Evolutionary conservation across 2,329 filamentous ascomycete genomes (phyloP).

Genomic region (Ascochyta rabiei): DNA sequence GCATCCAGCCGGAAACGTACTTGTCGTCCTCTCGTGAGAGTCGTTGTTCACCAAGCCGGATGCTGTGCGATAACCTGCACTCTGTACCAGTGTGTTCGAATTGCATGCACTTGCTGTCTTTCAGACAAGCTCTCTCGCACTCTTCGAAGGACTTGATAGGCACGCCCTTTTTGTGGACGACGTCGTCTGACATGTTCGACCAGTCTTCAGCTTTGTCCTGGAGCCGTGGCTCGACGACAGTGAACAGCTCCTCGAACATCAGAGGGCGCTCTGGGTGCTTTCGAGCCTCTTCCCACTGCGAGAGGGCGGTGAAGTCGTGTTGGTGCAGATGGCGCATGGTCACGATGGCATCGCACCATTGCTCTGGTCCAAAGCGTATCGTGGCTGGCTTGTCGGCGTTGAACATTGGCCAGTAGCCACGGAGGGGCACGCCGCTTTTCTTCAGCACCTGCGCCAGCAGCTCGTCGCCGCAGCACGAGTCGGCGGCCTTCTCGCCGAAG

Average conservation of each 20-base stretch:
- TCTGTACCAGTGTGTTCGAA: conserved; percentile 39
- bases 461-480: conserved; percentile 48
- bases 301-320: conserved; percentile 36
- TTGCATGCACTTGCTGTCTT: conserved; percentile 40
- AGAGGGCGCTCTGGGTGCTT: conserved; percentile 33
- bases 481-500: conserved; percentile 44
- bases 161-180: conserved; percentile 27
- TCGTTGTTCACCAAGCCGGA: conserved; percentile 39
- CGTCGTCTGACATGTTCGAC: conserved; percentile 43
- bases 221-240: conserved; percentile 35
- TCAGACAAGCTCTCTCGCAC: conserved; percentile 38
- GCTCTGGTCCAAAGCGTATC: conserved; percentile 45
- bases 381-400: conserved; percentile 51
- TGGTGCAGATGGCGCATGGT: conserved; percentile 46
- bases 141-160: conserved; percentile 33
- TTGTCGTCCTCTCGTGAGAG: conserved; percentile 25
- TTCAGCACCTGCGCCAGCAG: conserved; percentile 47
- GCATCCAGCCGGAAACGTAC: conserved; percentile 43
- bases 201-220: conserved; percentile 37
- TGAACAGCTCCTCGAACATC: conserved; percentile 44
- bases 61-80: conserved; percentile 36
- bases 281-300: conserved; percentile 36
- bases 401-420: conserved; percentile 54
- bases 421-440: conserved; percentile 43
- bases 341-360: conserved; percentile 54